Evolutionary conservation across 495 filamentous ascomycete genomes (phyloP).

Genomic region (Apodospora peruviana): DNA sequence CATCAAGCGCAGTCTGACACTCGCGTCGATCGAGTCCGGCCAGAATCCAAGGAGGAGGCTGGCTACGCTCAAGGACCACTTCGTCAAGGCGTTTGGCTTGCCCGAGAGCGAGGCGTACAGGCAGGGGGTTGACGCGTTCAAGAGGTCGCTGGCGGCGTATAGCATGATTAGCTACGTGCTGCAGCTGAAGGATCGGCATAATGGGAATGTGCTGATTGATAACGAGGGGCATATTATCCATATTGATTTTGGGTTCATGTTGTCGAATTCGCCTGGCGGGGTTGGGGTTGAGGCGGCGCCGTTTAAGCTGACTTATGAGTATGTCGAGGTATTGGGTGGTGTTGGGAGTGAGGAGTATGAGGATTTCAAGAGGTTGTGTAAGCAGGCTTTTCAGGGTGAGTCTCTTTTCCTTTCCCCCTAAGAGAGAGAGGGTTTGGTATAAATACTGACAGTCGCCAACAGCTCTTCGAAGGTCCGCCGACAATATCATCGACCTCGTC

Average conservation of each 20-base stretch:
- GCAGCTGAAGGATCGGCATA: conserved; percentile 76
- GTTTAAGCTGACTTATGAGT: conserved; percentile 74
- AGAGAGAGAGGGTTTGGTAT: not conserved
- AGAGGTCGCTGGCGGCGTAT: conserved; percentile 65
- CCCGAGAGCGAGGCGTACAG: conserved; percentile 55
- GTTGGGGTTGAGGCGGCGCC: conserved; percentile 76
- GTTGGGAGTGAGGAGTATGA: conserved; percentile 56
- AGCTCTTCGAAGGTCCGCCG: conserved; percentile 64
- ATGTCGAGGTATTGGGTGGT: conserved; percentile 69
- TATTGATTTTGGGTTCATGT: conserved; percentile 81
- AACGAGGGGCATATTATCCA: conserved; percentile 76
- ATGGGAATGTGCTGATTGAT: conserved; percentile 74
- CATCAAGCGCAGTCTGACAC: conserved; percentile 66
- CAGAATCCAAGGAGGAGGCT: conserved; percentile 61
- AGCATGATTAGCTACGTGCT: conserved; percentile 71
- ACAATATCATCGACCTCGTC: conserved; percentile 67
- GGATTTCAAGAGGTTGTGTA: conserved; percentile 64
- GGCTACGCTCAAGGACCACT: conserved; percentile 70
- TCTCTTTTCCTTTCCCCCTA: conserved; percentile 2
- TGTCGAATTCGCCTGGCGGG: conserved; percentile 69
- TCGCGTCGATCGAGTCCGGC: conserved; percentile 59
- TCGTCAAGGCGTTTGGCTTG: conserved; percentile 65
- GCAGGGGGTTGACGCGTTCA: conserved; percentile 63
- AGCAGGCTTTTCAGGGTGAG: conserved; percentile 66
- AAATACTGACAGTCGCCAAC: not conserved